Conservation (phyloP, 257 asterid genomes). For the Solanum microdontum region DNA sequence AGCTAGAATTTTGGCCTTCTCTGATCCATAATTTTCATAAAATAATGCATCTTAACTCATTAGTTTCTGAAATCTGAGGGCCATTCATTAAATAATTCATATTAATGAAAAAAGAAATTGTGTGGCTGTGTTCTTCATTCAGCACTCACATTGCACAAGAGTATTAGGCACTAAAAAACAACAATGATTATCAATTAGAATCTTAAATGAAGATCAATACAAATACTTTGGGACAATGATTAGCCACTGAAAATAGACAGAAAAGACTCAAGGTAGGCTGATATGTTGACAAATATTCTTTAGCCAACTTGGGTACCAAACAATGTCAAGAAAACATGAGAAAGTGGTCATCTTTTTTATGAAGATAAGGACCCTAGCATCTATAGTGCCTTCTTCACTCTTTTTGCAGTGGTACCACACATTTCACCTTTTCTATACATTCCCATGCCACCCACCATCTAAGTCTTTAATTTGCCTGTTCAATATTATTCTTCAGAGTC, state of each 20-base stretch:
- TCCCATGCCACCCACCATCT: neutral
- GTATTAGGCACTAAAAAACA: neutral
- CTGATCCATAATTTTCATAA: neutral
- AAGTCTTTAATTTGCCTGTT: neutral
- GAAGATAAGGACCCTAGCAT: neutral
- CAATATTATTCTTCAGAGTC: neutral
- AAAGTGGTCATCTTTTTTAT: neutral
- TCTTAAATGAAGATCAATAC: neutral
- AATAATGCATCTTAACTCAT: neutral
- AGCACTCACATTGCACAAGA: neutral
- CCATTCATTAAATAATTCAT: neutral
- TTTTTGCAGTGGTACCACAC: neutral
- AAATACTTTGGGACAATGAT: neutral
- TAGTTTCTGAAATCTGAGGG: neutral
- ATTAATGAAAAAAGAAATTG: neutral
- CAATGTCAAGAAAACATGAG: neutral
- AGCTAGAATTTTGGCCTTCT: neutral
- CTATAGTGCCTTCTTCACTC: neutral
- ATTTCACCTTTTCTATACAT: neutral
- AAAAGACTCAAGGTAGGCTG: neutral
- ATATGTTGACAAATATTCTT: neutral
- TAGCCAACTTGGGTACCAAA: neutral
- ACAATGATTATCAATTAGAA: neutral
- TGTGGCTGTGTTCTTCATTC: neutral
- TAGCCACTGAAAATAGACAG: slow-evolving; percentile 3